Conservation (phyloP, 495 filamentous ascomycete genomes). For the Beverwykella pulmonaria region DNA sequence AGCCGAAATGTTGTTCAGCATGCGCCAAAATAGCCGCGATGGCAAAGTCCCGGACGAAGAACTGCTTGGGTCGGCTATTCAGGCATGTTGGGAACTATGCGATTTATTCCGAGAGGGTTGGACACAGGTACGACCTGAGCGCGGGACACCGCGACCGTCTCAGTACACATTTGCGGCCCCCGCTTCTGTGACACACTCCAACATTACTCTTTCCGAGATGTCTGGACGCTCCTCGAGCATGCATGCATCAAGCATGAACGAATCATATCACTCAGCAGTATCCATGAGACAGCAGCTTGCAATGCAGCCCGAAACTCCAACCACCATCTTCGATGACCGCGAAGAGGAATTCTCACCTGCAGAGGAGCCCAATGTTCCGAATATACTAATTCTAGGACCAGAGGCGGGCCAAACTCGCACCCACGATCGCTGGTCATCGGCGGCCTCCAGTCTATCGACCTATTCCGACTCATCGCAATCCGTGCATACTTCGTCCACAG, state of each 20-base stretch:
- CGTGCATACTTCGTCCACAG: conserved; percentile 60
- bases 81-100: conserved; percentile 93
- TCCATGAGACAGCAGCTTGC: conserved; percentile 18
- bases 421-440: conserved; percentile 67
- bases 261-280: conserved; percentile 35
- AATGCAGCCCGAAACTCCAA: conserved; percentile 78
- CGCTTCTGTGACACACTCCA: conserved; percentile 26
- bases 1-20: conserved; percentile 91
- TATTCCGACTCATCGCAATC: conserved; percentile 57
- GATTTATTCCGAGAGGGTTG: conserved; percentile 93
- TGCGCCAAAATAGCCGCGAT: conserved; percentile 80
- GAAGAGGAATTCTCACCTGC: conserved; percentile 74
- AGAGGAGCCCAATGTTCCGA: conserved; percentile 70
- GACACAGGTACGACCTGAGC: conserved; percentile 84
- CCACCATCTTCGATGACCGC: conserved; percentile 89
- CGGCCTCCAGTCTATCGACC: conserved; percentile 68
- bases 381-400: conserved; percentile 83
- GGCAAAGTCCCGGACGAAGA: conserved; percentile 76
- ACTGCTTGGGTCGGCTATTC: conserved; percentile 79
- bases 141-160: conserved; percentile 81
- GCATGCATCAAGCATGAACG: conserved; percentile 40
- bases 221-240: conserved; percentile 49
- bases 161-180: conserved; percentile 66
- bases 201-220: conserved; percentile 45
- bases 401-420: conserved; percentile 38